Evolutionary conservation across 2,329 filamentous ascomycete species (phyloP).

Genomic region (Hypoxylon sp.): DNA sequence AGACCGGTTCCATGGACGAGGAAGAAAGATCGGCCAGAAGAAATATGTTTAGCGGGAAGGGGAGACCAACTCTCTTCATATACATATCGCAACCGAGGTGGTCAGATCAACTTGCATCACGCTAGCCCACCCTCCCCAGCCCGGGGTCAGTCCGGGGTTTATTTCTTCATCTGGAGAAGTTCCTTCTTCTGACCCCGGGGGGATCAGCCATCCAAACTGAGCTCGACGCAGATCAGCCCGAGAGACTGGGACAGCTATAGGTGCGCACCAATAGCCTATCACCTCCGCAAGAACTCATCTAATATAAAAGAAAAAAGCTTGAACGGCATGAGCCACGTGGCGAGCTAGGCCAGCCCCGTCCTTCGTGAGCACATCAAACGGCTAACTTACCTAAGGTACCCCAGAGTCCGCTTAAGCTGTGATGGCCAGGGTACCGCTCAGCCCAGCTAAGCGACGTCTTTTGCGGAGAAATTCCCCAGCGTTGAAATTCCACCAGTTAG

Average conservation of each 20-base stretch:
- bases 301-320: conserved; percentile 15
- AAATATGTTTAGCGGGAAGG: background rate
- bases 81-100: conserved; percentile 4
- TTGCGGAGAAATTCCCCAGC: conserved; percentile 21
- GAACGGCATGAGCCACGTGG: background rate
- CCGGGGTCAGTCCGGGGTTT: conserved; percentile 12
- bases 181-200: background rate
- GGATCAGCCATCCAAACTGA: conserved; percentile 19
- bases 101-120: conserved; percentile 5
- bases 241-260: conserved; percentile 14
- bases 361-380: background rate
- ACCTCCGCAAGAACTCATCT: background rate
- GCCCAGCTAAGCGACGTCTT: background rate
- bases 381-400: conserved; percentile 25
- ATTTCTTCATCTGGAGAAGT: background rate
- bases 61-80: conserved; percentile 6
- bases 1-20: background rate
- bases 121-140: conserved; percentile 2
- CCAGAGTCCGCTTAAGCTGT: conserved; percentile 2
- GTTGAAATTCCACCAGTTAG: conserved; percentile 31
- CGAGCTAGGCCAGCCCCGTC: too few relatives aligned
- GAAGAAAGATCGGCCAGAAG: background rate
- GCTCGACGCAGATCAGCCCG: conserved; percentile 14
- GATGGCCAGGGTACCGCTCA: too few relatives aligned
- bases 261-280: conserved; percentile 11